These are phyloP conservation scores for Acer yangbiense DNA, from an alignment of 345 rosid genomes.

Conservation along the genomic window DNA sequence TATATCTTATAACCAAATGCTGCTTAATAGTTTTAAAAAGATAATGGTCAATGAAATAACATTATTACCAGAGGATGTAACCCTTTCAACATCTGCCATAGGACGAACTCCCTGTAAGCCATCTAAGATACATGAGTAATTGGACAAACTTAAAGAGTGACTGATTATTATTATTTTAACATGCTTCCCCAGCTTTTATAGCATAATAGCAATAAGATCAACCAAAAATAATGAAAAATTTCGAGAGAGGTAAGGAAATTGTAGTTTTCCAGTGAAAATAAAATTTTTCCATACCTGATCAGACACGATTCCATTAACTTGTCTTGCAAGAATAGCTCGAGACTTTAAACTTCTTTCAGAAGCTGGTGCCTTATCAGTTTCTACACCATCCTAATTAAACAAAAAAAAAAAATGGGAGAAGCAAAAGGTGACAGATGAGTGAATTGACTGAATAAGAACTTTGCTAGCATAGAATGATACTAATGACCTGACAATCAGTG, in stretches of 20 bases:
- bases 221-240: not conserved
- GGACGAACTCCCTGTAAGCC: constrained; percentile 58
- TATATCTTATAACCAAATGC: not conserved
- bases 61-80: constrained; percentile 64
- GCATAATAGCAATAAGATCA: constrained; percentile 8
- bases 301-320: constrained; percentile 74
- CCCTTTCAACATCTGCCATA: constrained; percentile 61
- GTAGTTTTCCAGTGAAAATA: constrained; percentile 1
- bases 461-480: not conserved
- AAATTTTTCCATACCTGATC: constrained; percentile 69
- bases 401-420: constrained; percentile 16
- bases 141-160: not conserved
- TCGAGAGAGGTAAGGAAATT: not conserved
- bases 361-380: constrained; percentile 71
- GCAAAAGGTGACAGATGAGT: not conserved
- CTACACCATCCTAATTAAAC: constrained; percentile 61
- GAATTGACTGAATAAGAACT: not conserved
- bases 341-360: constrained; percentile 71
- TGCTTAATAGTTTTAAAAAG: not conserved
- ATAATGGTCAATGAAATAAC: not conserved
- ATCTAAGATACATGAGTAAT: constrained; percentile 9
- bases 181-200: constrained; percentile 8
- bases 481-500: not conserved
- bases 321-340: constrained; percentile 83
- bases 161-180: constrained; percentile 2